Evolutionary conservation across 176 grass and related monocot genomes (phyloP).

Genomic region (barley (Hordeum vulgare)): DNA sequence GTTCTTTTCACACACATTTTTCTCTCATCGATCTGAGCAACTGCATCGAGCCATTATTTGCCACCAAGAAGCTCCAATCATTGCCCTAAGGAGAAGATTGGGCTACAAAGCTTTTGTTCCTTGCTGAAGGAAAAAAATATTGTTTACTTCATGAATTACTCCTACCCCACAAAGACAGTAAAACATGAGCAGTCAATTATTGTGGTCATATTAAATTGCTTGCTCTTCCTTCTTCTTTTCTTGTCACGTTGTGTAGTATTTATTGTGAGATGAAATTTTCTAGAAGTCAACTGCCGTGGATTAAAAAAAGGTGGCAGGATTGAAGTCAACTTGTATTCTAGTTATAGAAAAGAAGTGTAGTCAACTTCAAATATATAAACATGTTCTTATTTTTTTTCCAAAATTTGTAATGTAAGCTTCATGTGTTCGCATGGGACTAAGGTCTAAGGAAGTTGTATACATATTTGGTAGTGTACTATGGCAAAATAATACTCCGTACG

Average conservation of each 20-base stretch:
- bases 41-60: conserved; percentile 20
- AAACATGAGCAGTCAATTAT: neutral
- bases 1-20: neutral
- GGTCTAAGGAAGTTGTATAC: conserved; percentile 5
- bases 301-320: neutral
- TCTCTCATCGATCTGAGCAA: neutral
- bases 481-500: neutral
- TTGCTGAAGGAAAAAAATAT: neutral
- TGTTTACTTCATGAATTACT: neutral
- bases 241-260: neutral
- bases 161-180: neutral
- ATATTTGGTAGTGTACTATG: neutral
- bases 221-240: neutral
- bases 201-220: conserved; percentile 3
- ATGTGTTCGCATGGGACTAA: conserved; percentile 13
- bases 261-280: neutral
- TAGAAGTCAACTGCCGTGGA: neutral
- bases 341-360: too few relatives aligned
- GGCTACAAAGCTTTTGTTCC: conserved; percentile 8
- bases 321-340: neutral
- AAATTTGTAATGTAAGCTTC: neutral
- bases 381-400: neutral
- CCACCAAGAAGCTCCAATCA: conserved; percentile 35
- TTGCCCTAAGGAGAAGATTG: conserved; percentile 22
- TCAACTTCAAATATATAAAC: conserved; percentile 2